Evolutionary conservation across 2,329 filamentous ascomycete species (phyloP), one percentile per base, ranked within the genome.

Genomic region (Neofusicoccum parvum): DNA sequence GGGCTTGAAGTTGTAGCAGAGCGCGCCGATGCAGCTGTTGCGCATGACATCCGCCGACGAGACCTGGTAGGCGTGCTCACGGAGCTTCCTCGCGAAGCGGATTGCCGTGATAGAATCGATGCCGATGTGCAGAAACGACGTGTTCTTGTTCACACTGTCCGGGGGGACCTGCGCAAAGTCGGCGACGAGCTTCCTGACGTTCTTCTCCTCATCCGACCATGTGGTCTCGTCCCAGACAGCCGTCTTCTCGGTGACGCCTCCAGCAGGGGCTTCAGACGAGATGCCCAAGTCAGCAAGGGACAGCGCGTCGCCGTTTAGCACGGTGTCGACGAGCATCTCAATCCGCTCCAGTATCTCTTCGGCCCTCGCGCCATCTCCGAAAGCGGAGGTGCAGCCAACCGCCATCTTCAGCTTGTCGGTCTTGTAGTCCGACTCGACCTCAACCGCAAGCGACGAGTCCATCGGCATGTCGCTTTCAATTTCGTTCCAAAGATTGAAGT

Each of bases 31-130:
- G 14, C 73, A 73, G 7, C 75, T 69, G 63, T 73, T 72, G 6
- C 75, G 72, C 70, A 79, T 74, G 3, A 78, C 69, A 65, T 77
- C 75, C 7, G 76, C 72, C 7, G 76, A 76, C 0, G 76, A 74
- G n/a, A 72, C 70, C 9, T 68, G 60, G 34, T 77, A 53, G 1
- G 69, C 70, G 3, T 64, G 27, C 36, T 74, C 68, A 6, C 76
- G 74, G 0, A 78, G 68, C 36, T 70, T 70, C 41, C 71, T 70
- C 6, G 75, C 71, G 58, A 77, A 77, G 23, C 72, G 72, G 36
- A 77, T 77, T 4, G 74, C 74, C 41, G 74, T 72, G 62, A 77
- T 77, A 3, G 71, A 73, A 54, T 77, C 75, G n/a, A 75, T 74
- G 14, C 75, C 74, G 7, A 76, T 67, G 50, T 75, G 74, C 37